Percentiles rank a stretch among this genome's conserved stretches.
Conservation (phyloP, 2,329 filamentous ascomycete genomes). For the Clonostachys byssicola region DNA sequence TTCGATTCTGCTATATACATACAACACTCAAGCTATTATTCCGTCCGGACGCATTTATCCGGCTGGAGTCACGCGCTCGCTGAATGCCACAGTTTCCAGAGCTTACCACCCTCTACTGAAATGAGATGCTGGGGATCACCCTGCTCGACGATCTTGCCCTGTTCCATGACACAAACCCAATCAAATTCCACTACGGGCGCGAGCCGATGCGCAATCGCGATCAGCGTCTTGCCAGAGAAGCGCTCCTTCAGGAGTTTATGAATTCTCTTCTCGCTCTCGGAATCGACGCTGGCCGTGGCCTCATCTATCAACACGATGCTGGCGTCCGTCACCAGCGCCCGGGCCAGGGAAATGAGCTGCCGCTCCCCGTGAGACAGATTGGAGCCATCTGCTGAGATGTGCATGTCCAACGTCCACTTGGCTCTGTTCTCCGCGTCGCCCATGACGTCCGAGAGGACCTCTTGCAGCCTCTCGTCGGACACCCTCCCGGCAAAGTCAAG, state of each 20-base stretch:
- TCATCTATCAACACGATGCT: conserved; percentile 75
- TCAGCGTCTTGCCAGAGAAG: conserved; percentile 53
- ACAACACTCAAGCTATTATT: too few species aligned
- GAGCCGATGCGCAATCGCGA: conserved; percentile 56
- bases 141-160: conserved; percentile 64
- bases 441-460: too few species aligned
- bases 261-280: conserved; percentile 70
- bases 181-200: conserved; percentile 71
- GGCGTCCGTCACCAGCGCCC: conserved; percentile 62
- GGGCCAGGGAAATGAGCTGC: conserved; percentile 67
- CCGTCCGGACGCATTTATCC: too few species aligned
- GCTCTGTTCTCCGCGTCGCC: too few species aligned
- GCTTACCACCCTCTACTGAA: too few species aligned
- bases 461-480: too few species aligned
- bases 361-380: conserved; percentile 59
- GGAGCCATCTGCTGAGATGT: too few species aligned
- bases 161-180: conserved; percentile 70
- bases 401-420: too few species aligned
- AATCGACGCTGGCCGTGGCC: conserved; percentile 66
- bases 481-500: too few species aligned
- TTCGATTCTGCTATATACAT: too few species aligned
- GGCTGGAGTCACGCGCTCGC: too few species aligned
- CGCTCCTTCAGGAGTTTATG: conserved; percentile 42
- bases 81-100: too few species aligned
- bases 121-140: conserved; percentile 24